Conservation (phyloP, 164 flowering plant species). For the Chimonanthus praecox region DNA sequence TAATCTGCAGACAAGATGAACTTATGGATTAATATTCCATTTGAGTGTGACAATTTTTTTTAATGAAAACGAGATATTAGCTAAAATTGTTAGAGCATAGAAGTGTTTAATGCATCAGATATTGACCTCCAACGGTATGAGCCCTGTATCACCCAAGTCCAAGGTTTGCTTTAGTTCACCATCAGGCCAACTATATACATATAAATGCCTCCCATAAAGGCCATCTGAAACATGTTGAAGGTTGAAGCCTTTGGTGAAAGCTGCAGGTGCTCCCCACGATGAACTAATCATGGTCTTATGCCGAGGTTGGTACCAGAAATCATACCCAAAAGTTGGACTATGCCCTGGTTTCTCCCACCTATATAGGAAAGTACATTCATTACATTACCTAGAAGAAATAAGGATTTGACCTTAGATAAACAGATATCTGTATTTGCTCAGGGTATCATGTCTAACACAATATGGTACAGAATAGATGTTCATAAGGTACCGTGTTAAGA, state of each 20-base stretch:
- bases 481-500: too few relatives aligned
- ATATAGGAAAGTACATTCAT: background rate
- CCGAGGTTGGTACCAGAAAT: slow-evolving; percentile 97
- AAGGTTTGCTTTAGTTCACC: slow-evolving; percentile 88
- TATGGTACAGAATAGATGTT: too few relatives aligned
- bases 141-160: slow-evolving; percentile 87
- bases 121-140: slow-evolving; percentile 79
- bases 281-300: slow-evolving; percentile 94
- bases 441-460: too few relatives aligned
- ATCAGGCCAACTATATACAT: slow-evolving; percentile 92
- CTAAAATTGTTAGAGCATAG: background rate
- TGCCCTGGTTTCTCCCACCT: slow-evolving; percentile 99
- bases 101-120: background rate
- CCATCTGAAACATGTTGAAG: slow-evolving; percentile 89
- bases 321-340: slow-evolving; percentile 89
- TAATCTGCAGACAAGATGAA: slow-evolving; percentile 40
- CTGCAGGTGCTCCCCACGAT: slow-evolving; percentile 98
- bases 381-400: background rate
- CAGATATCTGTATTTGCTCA: too few relatives aligned
- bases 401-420: background rate
- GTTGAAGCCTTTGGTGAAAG: slow-evolving; percentile 85
- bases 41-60: background rate
- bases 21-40: background rate
- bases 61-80: background rate
- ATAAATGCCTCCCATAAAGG: slow-evolving; percentile 79